Conservation (phyloP, 371 early-diverging fungal species). For the Saksenaea oblongispora region DNA sequence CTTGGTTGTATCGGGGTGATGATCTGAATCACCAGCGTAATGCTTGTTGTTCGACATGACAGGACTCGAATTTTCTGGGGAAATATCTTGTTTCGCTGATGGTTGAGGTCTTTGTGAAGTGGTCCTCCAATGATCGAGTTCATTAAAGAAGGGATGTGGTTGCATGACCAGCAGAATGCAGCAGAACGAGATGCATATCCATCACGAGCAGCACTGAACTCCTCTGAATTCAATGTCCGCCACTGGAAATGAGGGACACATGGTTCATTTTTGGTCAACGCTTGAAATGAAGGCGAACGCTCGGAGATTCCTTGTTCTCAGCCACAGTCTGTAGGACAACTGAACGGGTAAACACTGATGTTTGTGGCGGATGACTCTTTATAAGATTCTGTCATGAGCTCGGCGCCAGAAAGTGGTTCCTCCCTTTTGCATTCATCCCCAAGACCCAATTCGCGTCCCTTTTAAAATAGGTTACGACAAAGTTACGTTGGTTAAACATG, state of each 20-base stretch:
- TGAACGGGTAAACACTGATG: too few relatives aligned
- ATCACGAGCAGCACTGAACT: neutral
- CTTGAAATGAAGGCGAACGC: too few relatives aligned
- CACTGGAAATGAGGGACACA: neutral
- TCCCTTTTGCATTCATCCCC: too few relatives aligned
- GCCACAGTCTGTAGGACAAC: too few relatives aligned
- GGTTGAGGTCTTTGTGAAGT: constrained; percentile 19
- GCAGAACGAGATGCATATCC: neutral
- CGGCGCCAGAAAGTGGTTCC: too few relatives aligned
- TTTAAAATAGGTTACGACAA: too few relatives aligned
- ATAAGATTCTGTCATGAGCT: too few relatives aligned
- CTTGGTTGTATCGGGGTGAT: neutral
- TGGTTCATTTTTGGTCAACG: too few relatives aligned
- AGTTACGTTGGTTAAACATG: too few relatives aligned
- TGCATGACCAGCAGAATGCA: constrained; percentile 11
- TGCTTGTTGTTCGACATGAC: neutral
- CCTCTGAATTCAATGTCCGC: neutral
- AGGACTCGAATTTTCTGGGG: neutral
- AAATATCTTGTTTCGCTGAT: neutral
- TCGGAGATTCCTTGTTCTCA: too few relatives aligned
- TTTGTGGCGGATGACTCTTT: too few relatives aligned
- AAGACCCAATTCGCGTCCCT: too few relatives aligned
- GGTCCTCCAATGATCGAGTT: constrained; percentile 28
- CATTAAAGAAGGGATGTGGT: constrained; percentile 20
- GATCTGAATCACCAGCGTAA: neutral